A percentile compares a stretch with the other conserved stretches of the same genome.
These are phyloP conservation scores for Podila verticillata DNA, from an alignment of 192 early-diverging fungal species.

Conservation along the genomic window DNA sequence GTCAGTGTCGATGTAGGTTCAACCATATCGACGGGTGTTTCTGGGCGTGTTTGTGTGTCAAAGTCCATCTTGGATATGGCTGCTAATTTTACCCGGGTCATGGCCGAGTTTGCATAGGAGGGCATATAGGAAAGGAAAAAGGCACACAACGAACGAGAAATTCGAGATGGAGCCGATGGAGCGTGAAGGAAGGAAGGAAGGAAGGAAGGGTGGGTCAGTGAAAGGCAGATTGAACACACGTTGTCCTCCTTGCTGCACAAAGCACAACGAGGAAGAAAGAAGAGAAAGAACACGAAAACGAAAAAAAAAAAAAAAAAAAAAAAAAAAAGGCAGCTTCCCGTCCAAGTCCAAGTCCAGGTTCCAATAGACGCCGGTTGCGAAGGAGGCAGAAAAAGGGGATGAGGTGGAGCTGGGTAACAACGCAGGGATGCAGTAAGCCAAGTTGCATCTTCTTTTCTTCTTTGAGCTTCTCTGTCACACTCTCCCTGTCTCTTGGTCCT, in stretches of 20 bases:
- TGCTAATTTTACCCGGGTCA: background rate
- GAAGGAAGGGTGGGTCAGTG: background rate
- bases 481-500: background rate
- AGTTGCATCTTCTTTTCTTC: background rate
- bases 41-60: background rate
- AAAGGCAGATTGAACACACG: background rate
- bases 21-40: background rate
- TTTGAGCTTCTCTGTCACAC: background rate
- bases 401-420: no score
- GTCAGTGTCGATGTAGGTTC: background rate
- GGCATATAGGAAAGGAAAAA: slow-evolving; percentile 7
- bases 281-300: background rate
- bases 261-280: background rate
- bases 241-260: background rate
- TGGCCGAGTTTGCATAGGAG: background rate
- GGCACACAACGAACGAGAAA: background rate
- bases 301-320: background rate
- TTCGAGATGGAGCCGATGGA: background rate
- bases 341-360: background rate
- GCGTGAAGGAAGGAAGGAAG: background rate
- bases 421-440: no score
- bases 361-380: no score
- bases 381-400: no score
- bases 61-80: slow-evolving; percentile 19
- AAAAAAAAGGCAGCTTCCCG: background rate